Percentiles rank a stretch among this genome's conserved stretches.
These are phyloP conservation scores for Saksenaea vasiformis DNA, from an alignment of 371 early-diverging fungal species.

Conservation along the genomic window DNA sequence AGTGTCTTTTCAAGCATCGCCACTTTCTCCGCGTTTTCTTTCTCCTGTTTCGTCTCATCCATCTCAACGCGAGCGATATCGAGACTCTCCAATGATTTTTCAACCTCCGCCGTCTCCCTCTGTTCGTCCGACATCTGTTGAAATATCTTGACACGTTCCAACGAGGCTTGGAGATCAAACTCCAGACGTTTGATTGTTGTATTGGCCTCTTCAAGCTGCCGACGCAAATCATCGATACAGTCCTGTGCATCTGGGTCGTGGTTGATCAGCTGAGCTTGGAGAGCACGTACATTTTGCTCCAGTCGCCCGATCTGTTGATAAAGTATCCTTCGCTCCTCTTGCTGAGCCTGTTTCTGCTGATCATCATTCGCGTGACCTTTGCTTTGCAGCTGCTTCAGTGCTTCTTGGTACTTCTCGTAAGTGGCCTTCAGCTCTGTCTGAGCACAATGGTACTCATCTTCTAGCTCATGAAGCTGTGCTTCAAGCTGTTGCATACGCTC, in stretches of 20 bases:
- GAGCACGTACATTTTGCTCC: background rate
- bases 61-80: conserved; percentile 5
- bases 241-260: background rate
- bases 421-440: background rate
- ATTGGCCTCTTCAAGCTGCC: background rate
- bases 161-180: background rate
- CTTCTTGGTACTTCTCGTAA: background rate
- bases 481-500: background rate
- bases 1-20: background rate
- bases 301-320: background rate
- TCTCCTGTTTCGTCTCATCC: background rate
- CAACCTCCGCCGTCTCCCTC: conserved; percentile 11
- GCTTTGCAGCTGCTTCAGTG: background rate
- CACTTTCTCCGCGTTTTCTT: background rate
- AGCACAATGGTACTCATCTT: conserved; percentile 10
- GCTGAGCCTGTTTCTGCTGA: background rate
- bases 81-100: conserved; percentile 7
- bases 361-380: background rate
- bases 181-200: background rate
- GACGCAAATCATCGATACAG: background rate
- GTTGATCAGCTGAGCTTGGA: background rate
- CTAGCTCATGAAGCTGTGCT: conserved; percentile 1
- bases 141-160: background rate
- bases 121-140: conserved; percentile 8
- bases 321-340: conserved; percentile 1